A percentile compares a stretch with the other conserved stretches of the same genome.
Evolutionary conservation across 2,329 filamentous ascomycete species (phyloP).

Genomic region (Colletotrichum chlorophyti): DNA sequence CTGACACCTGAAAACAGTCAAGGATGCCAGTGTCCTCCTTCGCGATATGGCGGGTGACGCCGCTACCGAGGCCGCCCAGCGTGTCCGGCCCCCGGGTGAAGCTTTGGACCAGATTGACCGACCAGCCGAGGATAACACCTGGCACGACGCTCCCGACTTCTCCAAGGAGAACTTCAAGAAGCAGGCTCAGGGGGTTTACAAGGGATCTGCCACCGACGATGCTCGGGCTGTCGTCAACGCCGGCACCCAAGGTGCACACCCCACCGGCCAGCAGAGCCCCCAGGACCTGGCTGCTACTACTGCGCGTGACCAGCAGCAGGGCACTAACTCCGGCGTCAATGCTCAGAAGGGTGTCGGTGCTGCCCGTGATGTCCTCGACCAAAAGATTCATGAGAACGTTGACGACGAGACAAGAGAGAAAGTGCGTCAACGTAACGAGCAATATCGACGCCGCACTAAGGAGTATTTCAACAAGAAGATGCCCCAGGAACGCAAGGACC

Average conservation of each 20-base stretch:
- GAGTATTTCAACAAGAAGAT: conserved; percentile 87
- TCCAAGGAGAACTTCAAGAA: conserved; percentile 73
- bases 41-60: conserved; percentile 94
- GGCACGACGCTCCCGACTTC: conserved; percentile 86
- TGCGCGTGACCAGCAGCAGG: conserved; percentile 53
- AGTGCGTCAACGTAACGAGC: conserved; percentile 49
- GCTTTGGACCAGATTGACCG: conserved; percentile 77
- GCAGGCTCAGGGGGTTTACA: conserved; percentile 69
- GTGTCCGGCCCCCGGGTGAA: conserved; percentile 80
- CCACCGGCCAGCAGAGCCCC: conserved; percentile 59
- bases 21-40: conserved; percentile 79
- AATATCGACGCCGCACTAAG: conserved; percentile 59
- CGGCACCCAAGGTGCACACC: conserved; percentile 63
- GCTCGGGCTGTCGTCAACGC: conserved; percentile 64
- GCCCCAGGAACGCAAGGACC: conserved; percentile 90
- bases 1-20: conserved; percentile 56
- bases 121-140: conserved; percentile 90
- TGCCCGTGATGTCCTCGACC: conserved; percentile 53
- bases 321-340: conserved; percentile 56
- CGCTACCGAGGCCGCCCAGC: conserved; percentile 77
- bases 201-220: conserved; percentile 62
- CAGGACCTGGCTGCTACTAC: conserved; percentile 54
- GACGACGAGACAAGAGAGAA: conserved; percentile 69
- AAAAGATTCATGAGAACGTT: conserved; percentile 67
- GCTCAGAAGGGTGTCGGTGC: conserved; percentile 53